Evolutionary conservation across 768 basidiomycete species (phyloP).

Genomic region (Boletus barrowsii): DNA sequence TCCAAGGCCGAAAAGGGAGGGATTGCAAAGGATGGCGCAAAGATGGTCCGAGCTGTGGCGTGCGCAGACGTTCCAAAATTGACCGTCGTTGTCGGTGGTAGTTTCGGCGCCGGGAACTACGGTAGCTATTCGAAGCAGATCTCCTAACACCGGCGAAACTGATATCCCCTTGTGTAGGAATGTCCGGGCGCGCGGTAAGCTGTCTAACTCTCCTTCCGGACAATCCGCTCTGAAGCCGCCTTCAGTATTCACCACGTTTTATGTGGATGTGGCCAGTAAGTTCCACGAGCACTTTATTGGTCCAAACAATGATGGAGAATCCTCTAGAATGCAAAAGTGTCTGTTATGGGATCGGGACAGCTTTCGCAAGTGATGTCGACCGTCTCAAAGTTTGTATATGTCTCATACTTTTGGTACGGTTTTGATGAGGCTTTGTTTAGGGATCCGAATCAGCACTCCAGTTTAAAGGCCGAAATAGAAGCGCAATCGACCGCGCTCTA

Average conservation of each 20-base stretch:
- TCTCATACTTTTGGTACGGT: background rate
- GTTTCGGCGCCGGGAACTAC: conserved; percentile 94
- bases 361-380: conserved; percentile 90
- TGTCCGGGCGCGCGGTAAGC: conserved; percentile 89
- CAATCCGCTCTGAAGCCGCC: conserved; percentile 3
- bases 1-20: conserved; percentile 93
- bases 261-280: conserved; percentile 97
- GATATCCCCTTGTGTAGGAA: conserved; percentile 47
- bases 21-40: conserved; percentile 92
- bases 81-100: conserved; percentile 89
- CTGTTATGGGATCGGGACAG: conserved; percentile 94
- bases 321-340: conserved; percentile 80
- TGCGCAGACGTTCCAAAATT: conserved; percentile 94
- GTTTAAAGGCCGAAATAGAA: conserved; percentile 81
- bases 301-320: conserved; percentile 5
- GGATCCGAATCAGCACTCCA: conserved; percentile 74
- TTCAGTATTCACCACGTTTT: conserved; percentile 88
- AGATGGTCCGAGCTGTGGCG: conserved; percentile 95
- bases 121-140: conserved; percentile 42
- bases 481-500: conserved; percentile 83
- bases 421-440: conserved; percentile 34
- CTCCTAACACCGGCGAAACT: conserved; percentile 6
- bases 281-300: conserved; percentile 10
- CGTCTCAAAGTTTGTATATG: conserved; percentile 66
- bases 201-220: background rate